These are phyloP conservation scores for Austroboletus festivus DNA, from an alignment of 768 basidiomycete genomes.

Conservation along the genomic window DNA sequence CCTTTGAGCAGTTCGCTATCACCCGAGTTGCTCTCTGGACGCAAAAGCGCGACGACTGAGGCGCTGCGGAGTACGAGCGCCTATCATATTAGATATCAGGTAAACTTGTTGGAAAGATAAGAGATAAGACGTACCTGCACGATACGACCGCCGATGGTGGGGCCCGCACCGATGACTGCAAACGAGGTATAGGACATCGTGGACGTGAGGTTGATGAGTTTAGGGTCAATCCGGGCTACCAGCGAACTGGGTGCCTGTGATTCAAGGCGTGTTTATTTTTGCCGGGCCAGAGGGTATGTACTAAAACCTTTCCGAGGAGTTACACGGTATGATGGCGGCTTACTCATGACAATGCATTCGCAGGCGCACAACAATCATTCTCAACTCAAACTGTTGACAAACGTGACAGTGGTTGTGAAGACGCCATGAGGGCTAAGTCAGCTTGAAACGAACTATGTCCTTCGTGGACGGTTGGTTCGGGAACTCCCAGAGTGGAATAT, in stretches of 20 bases:
- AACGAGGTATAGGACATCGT: conserved; percentile 34
- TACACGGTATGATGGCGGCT: not conserved
- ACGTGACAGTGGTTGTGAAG: no score
- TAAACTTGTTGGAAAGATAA: not conserved
- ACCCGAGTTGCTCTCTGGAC: conserved; percentile 19
- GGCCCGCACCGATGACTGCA: conserved; percentile 35
- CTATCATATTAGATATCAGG: conserved; percentile 14
- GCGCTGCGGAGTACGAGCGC: conserved; percentile 20
- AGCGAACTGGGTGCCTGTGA: not conserved
- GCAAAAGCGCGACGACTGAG: conserved; percentile 26
- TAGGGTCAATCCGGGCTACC: not conserved
- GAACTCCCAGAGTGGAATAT: no score
- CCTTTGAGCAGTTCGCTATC: conserved; percentile 22
- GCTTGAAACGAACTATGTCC: no score
- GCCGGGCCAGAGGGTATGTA: no score
- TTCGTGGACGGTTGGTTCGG: no score
- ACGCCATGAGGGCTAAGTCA: no score
- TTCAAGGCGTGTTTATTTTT: conserved; percentile 5
- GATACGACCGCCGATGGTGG: conserved; percentile 35
- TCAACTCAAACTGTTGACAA: no score
- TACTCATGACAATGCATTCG: no score
- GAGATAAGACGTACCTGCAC: conserved; percentile 19
- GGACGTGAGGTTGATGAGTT: not conserved
- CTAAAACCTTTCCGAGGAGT: not conserved
- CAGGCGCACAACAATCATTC: no score